Base-by-base conservation (phyloP, 371 early-diverging fungal genomes). In the Conidiobolus incongruus region DNA sequence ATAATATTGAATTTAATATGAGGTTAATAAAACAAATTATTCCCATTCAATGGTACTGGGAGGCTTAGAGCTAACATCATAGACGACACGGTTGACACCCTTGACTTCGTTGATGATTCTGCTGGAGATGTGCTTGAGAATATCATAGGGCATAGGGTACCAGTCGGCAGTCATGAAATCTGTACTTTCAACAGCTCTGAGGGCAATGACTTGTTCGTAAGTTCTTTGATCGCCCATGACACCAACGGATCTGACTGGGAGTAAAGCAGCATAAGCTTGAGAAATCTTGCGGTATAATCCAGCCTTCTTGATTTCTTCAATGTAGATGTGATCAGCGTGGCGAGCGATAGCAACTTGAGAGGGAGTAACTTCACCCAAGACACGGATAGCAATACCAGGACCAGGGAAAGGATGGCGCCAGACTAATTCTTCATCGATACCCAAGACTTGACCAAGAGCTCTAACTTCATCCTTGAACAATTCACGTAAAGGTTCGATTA, bases 361-460 rank as follows among this genome's bases (percentile, higher is more conserved):
- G 31, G 63, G 72, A 36, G 91, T 88, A 34, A 91, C 92, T 63
- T 92, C 95, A 44, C 95, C 95, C 6, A 95, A 61, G 21, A 90
- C 72, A 54, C 95, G 83, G 59, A 95, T 95, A 39, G 95, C 95
- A 55, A 95, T 85, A 54, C 93, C 95, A 30, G 95, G 95, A 22
- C 95, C 95, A 45, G 95, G 95, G 87, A 95, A 95, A 31, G 95
- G 95, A 55, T 95, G 95, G 48, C 95, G 83, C 93, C 93, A 95
- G 51, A 95, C 72, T 38, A 95, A 66, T 36, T 95, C 93, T 44
- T 86, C 85, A 58, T 84, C 86, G 51, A 95, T 71, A 36, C 74
- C 77, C 46, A 95, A 70, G 42, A 92, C 61, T 41, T 63, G 56
- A 45, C 93, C 95, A 16, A 95, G 68, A 8, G 77, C 81, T 52